Base-by-base conservation (phyloP, 352 stramenopile species). In the Pythium monospermum region DNA sequence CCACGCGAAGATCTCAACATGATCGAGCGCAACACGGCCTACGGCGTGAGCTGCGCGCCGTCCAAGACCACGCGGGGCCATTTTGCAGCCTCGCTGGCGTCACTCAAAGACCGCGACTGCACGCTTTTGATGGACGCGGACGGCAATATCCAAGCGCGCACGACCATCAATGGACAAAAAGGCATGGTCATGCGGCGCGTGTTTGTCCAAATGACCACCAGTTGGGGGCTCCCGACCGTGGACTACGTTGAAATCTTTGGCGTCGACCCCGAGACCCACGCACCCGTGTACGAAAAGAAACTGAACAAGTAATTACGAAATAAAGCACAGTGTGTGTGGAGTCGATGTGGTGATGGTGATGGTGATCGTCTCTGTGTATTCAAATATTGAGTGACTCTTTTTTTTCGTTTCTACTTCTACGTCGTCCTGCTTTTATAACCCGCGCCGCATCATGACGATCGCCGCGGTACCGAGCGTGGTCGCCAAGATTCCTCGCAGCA, bases 221-320 rank as follows among this genome's bases (percentile, higher is more conserved):
- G 78, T 33, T 91, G 79, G 83, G 77, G 77, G 13, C 79, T 93
- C 48, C 83, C 83, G 16, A 86, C 73, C 0, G 83, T 93, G 36
- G 79, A 90, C 46, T 89, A 83, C 64, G 65, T 93, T 42, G 83
- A 93, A 50, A 81, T 93, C 46, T 91, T 89, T 36, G 82, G 78
- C 30, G 63, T 92, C 27, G 64, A 92, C 57, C 76, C 75, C 3
- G 49, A 59, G 12, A 89, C 76, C 6, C 58, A 73, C 27, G 82
- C 69, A 39, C 42, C 55, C 8, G 82, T 87, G 38, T 92, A 92
- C 59, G 82, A 92, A 62, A 90, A 88, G 71, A 92, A 92, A 60
- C 73, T 69, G 50, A 87, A 85, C 63, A 87, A 90, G 66, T 83
- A 62, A 38, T 23, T 47, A 49, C 16, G 36, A 10, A 49, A 30